These are phyloP conservation scores for Lathyrus oleraceus DNA, from an alignment of 306 rosid species.

Conservation along the genomic window DNA sequence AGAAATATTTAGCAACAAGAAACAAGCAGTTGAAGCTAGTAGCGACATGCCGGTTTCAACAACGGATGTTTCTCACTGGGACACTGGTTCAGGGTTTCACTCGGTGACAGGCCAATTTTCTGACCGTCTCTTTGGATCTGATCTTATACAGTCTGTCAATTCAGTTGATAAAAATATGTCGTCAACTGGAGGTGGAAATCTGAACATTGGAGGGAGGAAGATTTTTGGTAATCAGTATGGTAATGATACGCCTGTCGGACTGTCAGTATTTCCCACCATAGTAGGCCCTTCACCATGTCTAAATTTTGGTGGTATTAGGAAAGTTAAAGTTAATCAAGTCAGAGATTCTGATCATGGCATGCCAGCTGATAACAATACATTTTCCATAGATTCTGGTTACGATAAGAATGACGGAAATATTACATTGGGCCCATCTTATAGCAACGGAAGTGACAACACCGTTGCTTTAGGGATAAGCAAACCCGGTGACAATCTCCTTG, in stretches of 20 bases:
- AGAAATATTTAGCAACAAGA: conserved; percentile 63
- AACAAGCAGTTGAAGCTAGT: conserved; percentile 73
- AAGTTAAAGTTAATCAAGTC: conserved; percentile 95
- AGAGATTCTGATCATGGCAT: conserved; percentile 66
- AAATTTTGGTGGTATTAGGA: conserved; percentile 78
- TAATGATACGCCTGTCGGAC: conserved; percentile 61
- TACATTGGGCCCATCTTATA: conserved; percentile 59
- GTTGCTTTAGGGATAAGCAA: conserved; percentile 55
- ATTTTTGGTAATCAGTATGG: conserved; percentile 65
- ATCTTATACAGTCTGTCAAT: conserved; percentile 51
- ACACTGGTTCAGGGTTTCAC: conserved; percentile 71
- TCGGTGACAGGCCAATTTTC: conserved; percentile 67
- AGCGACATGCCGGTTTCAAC: conserved; percentile 62
- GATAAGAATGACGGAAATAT: conserved; percentile 57
- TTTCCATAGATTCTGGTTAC: conserved; percentile 51
- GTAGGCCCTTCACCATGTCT: conserved; percentile 70
- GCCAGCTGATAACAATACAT: conserved; percentile 52
- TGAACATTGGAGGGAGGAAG: conserved; percentile 62
- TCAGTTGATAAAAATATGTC: conserved; percentile 66
- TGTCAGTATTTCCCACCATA: conserved; percentile 67
- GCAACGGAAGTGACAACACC: conserved; percentile 45
- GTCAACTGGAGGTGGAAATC: conserved; percentile 61
- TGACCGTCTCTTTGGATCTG: conserved; percentile 80
- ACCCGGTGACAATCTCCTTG: conserved; percentile 55
- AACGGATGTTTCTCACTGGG: conserved; percentile 69